Evolutionary conservation across 2,329 filamentous ascomycete genomes (phyloP).

Genomic region (Talaromyces verruculosus): DNA sequence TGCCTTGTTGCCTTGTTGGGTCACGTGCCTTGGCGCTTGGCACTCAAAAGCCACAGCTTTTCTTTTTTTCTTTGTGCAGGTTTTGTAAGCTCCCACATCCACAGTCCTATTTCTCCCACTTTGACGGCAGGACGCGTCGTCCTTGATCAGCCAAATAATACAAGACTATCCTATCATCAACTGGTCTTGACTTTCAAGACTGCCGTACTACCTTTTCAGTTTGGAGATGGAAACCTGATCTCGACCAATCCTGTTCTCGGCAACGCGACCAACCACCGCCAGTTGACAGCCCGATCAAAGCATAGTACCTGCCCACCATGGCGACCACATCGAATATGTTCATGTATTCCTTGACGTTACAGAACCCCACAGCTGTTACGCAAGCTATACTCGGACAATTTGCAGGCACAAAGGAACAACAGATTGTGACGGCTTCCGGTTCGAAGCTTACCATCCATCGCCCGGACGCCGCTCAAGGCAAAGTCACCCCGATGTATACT

Average conservation of each 20-base stretch:
- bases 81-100: slow-evolving; percentile 10
- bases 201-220: slow-evolving; percentile 23
- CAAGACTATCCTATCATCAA: neutral
- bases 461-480: slow-evolving; percentile 80
- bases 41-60: slow-evolving; percentile 22
- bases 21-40: slow-evolving; percentile 16
- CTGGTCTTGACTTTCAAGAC: slow-evolving; percentile 27
- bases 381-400: slow-evolving; percentile 95
- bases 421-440: slow-evolving; percentile 90
- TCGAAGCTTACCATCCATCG: slow-evolving; percentile 85
- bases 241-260: slow-evolving; percentile 28
- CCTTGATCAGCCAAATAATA: slow-evolving; percentile 4
- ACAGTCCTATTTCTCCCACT: slow-evolving; percentile 6
- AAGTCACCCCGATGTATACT: slow-evolving; percentile 79
- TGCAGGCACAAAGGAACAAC: slow-evolving; percentile 92
- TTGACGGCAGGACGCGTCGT: slow-evolving; percentile 18
- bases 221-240: slow-evolving; percentile 41
- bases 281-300: slow-evolving; percentile 18
- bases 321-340: slow-evolving; percentile 98
- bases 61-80: slow-evolving; percentile 12
- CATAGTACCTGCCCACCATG: slow-evolving; percentile 59
- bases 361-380: slow-evolving; percentile 83
- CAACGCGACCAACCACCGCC: slow-evolving; percentile 16
- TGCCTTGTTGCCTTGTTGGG: slow-evolving; percentile 7
- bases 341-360: slow-evolving; percentile 94